Evolutionary conservation across 2,329 filamentous ascomycete species (phyloP).

Genomic region (Aspergillus uvarum): DNA sequence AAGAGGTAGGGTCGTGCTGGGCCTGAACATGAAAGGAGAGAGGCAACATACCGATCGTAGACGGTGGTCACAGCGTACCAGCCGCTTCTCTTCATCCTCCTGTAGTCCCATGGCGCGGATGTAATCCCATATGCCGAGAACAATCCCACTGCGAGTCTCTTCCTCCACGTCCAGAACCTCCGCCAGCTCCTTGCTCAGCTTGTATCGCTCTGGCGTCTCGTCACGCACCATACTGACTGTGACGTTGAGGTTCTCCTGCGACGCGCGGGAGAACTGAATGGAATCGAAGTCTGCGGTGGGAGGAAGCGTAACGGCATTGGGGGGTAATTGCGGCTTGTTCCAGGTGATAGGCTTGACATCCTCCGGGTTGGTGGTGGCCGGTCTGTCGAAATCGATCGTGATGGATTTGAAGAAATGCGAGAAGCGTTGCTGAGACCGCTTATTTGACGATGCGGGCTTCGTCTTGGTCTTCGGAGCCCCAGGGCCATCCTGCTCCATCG

Average conservation of each 20-base stretch:
- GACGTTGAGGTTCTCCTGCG: constrained; percentile 89
- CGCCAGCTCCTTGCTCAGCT: constrained; percentile 73
- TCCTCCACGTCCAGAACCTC: constrained; percentile 83
- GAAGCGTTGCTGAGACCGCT: constrained; percentile 42
- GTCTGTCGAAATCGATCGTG: constrained; percentile 53
- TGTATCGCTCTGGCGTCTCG: constrained; percentile 81
- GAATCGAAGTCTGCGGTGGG: constrained; percentile 80
- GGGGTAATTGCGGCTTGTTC: constrained; percentile 70
- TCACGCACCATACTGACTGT: constrained; percentile 82
- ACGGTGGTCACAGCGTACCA: constrained; percentile 84
- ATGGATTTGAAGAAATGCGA: constrained; percentile 55
- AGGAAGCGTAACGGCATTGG: constrained; percentile 54
- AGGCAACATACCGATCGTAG: constrained; percentile 65
- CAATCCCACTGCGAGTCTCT: constrained; percentile 81
- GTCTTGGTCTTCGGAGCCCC: constrained; percentile 31
- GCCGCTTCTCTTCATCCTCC: constrained; percentile 91
- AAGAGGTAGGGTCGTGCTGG: background rate
- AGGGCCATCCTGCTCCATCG: constrained; percentile 62
- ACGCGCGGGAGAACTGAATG: constrained; percentile 84
- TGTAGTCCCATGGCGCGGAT: constrained; percentile 81
- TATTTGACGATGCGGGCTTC: constrained; percentile 16
- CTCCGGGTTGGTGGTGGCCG: constrained; percentile 41
- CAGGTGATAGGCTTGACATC: constrained; percentile 65
- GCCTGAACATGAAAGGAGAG: background rate
- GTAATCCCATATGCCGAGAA: constrained; percentile 95